Percentiles rank a stretch among this genome's conserved stretches.
phyloP scores from a whole-genome alignment of 495 filamentous ascomycete species.

The Xylaria cubensis region DNA sequence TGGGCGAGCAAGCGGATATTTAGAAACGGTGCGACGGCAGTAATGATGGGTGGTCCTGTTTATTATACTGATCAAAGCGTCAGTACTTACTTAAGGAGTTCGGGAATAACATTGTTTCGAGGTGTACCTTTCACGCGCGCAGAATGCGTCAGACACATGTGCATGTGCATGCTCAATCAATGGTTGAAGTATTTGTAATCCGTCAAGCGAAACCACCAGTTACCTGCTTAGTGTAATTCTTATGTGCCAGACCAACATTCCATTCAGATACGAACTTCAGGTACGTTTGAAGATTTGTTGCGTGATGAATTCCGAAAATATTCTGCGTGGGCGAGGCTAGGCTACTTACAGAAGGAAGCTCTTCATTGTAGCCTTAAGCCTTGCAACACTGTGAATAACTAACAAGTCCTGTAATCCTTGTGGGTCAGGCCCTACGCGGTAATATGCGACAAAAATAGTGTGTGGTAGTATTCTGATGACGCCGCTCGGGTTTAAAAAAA shows the following conservation, averaged over 20 bases:
- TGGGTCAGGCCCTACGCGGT: slow-evolving; percentile 5
- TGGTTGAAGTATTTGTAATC: slow-evolving; percentile 5
- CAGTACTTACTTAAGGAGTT: not conserved
- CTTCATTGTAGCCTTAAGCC: not conserved
- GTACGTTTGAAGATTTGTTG: not conserved
- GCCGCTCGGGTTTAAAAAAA: not conserved
- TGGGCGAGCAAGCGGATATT: not conserved
- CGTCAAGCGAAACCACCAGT: not conserved
- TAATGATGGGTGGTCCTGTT: too few relatives aligned
- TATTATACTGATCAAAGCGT: not conserved
- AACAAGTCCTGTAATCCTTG: not conserved
- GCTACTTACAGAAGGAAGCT: slow-evolving; percentile 4
- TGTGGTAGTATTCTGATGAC: not conserved
- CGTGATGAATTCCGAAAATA: not conserved
- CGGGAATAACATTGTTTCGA: slow-evolving; percentile 4
- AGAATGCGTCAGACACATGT: not conserved
- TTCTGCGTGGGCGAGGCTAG: not conserved
- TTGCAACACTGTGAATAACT: not conserved
- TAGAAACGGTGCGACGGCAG: not conserved
- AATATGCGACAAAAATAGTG: slow-evolving; percentile 1
- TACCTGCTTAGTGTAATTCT: not conserved
- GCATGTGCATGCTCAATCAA: not conserved
- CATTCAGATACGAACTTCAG: not conserved
- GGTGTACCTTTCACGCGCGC: slow-evolving; percentile 1
- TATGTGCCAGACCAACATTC: not conserved